These are phyloP conservation scores for Aleurites moluccanus DNA, from an alignment of 441 rosid species.

Conservation along the genomic window DNA sequence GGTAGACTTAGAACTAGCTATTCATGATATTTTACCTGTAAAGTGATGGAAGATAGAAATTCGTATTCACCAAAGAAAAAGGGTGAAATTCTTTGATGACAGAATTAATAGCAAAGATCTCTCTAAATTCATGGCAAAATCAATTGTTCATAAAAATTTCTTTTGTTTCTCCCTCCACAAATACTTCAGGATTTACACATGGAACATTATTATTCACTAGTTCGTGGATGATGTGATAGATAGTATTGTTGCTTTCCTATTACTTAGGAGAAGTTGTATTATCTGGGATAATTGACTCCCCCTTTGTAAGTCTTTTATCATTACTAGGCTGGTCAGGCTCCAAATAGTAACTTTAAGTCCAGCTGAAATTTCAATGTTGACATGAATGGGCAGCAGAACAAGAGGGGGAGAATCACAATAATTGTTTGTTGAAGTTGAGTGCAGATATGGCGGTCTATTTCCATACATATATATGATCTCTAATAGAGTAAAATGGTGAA, in stretches of 20 bases:
- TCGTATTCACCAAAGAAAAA: no score
- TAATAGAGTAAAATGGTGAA: conserved; percentile 1
- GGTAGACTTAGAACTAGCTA: no score
- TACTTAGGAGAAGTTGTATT: not conserved
- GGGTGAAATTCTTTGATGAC: no score
- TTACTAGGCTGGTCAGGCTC: conserved; percentile 8
- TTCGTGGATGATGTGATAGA: no score
- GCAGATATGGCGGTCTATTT: not conserved
- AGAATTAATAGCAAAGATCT: no score
- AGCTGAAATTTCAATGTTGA: not conserved
- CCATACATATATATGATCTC: not conserved
- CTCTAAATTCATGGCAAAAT: no score
- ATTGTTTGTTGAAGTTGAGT: conserved; percentile 2
- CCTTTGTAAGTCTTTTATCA: not conserved
- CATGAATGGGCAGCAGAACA: not conserved
- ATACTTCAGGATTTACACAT: no score
- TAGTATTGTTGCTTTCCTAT: not conserved
- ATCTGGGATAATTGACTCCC: not conserved
- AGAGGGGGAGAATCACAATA: not conserved
- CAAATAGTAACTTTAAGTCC: not conserved
- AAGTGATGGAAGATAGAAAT: no score
- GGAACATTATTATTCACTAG: no score
- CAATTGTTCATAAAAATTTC: no score
- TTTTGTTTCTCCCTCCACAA: no score
- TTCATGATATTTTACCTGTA: no score